Evolutionary conservation across 2,329 filamentous ascomycete species (phyloP), one percentile per base, ranked within the genome.

Genomic region (Aspergillus aculeatus): DNA sequence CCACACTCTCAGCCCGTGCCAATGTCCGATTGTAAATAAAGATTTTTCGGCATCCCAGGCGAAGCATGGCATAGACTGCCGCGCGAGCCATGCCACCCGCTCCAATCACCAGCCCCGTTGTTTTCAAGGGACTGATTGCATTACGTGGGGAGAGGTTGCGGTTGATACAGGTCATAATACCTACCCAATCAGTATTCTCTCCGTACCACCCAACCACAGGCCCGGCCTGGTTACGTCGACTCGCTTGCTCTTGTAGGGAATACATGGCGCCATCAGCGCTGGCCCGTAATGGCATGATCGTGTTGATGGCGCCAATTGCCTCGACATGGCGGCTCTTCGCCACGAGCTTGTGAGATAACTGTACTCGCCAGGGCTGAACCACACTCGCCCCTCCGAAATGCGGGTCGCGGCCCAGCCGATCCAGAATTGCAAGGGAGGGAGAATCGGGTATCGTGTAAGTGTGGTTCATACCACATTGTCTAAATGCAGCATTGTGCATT

Each of bases 1-100:
- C 89, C 0, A 93, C 81, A 41, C 83, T 85, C 57, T 87, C 81
- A 0, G 90, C 89, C 54, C 88, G 88, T n/a, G 81, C 79, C 2
- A 82, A 62, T 0, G 89, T 92, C 29, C 90, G 82, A 68, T 94
- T 93, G 72, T 85, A 87, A 23, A 94, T 83, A 64, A 89, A 87
- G 51, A 94, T 89, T 64, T 90, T 89, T 61, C 86, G 85, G 52
- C 92, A 89, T 3, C 90, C 90, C 7, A 93, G 80, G 66, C 90
- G 89, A 24, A 93, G 81, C 84, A 94, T 86, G 1, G 90, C 87
- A 66, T 94, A 94, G 2, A 91, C 84, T 2, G 89, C 88, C 3
- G 90, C 89, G 61, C 90, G 83, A 9, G 89, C 90, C 89, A 93
- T 93, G 6, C 90, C 90, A 48, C 84, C 84, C n/a, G 84, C 83